Evolutionary conservation across 2,329 filamentous ascomycete species (phyloP).

Genomic region (Trichoderma brevicompactum): DNA sequence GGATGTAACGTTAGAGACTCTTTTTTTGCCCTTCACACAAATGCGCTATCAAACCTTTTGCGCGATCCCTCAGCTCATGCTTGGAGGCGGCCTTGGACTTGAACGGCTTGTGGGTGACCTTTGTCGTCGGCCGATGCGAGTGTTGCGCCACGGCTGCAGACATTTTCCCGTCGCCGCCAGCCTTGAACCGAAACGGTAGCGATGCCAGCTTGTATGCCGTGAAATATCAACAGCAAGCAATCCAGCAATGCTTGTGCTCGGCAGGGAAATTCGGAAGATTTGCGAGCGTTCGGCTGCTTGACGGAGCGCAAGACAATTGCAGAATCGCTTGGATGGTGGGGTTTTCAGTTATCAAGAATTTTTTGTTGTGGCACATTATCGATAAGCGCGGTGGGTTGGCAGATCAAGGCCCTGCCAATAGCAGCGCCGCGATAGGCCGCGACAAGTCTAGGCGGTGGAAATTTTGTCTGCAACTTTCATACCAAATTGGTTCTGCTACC

Average conservation of each 20-base stretch:
- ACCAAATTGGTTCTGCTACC: background rate
- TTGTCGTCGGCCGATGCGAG: conserved; percentile 92
- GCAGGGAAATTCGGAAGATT: background rate
- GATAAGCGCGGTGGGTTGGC: conserved; percentile 37
- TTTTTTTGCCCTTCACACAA: background rate
- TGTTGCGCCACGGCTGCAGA: conserved; percentile 69
- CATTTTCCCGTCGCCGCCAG: conserved; percentile 75
- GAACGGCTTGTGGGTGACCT: conserved; percentile 84
- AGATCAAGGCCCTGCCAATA: conserved; percentile 35
- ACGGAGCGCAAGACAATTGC: conserved; percentile 18
- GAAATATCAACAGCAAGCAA: background rate
- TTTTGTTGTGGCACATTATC: conserved; percentile 46
- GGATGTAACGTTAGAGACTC: background rate
- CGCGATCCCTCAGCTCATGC: conserved; percentile 78
- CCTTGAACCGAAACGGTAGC: conserved; percentile 86
- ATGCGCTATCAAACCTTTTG: conserved; percentile 67
- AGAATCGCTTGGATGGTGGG: conserved; percentile 39
- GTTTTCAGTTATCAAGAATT: conserved; percentile 46
- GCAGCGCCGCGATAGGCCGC: conserved; percentile 35
- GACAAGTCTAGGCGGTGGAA: conserved; percentile 38
- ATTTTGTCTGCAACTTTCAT: conserved; percentile 40
- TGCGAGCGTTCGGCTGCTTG: conserved; percentile 4
- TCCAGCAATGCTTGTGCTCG: background rate
- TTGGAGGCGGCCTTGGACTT: conserved; percentile 93
- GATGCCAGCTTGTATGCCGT: conserved; percentile 63